Evolutionary conservation across 805 yeast genomes (phyloP), one percentile per base, ranked within the genome.

Genomic region (Torulaspora microellipsoides): DNA sequence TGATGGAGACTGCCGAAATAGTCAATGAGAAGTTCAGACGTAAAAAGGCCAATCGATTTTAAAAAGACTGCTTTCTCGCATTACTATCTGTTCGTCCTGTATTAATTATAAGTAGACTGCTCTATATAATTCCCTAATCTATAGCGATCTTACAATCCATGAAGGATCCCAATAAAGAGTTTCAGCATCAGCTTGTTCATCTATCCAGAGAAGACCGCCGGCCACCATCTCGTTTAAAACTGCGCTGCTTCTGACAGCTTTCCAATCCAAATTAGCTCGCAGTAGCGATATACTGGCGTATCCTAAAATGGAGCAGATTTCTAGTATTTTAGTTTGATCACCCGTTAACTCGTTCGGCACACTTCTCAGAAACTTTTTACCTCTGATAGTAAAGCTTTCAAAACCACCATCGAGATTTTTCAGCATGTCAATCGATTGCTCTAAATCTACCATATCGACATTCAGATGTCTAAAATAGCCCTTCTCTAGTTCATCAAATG

Each of bases 171-270:
- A 85, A 54, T 73, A 85, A 43, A 68, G 68, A 11, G 53, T 56
- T 51, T 76, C 82, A 11, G 54, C 48, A 1, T 53, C 65, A 2
- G 65, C 65, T 40, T 75, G 81, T 6, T 66, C 64, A 59, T 90
- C 98, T 1, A 89, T 67, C 99, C 99, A 91, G 11, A 91, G 66
- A 42, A 88, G 71, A 3, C 98, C 97, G 39, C 74, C 74, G 49
- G 83, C 72, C 1, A 90, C 83, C 87, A 91, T 80, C 36, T 85
- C 91, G 31, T 85, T 82, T 4, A 91, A 58, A 4, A 81, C 82
- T 0, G 80, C 67, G 49, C 73, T 73, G 41, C 85, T 73, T 43
- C 96, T 68, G 2, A 76, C 67, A 2, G 59, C 58, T 38, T 75
- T 78, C 99, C 99, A 91, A 1, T 72, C 72, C 46, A 82, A 76